These are phyloP conservation scores for Ramalina intermedia DNA, from an alignment of 495 filamentous ascomycete species.

Conservation along the genomic window DNA sequence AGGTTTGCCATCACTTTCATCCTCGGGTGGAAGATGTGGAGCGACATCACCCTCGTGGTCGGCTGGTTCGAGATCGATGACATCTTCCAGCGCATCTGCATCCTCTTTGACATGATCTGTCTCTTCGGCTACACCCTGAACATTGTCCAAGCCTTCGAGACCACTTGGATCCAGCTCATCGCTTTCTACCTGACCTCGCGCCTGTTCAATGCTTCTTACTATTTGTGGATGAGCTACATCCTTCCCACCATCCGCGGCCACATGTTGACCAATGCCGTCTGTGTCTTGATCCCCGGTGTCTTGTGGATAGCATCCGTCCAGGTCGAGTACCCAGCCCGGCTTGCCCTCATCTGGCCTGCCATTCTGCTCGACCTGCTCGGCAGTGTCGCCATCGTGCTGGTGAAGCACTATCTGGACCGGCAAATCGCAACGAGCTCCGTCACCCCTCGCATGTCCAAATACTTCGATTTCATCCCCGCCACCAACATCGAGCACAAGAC, in stretches of 20 bases:
- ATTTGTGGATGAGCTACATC: constrained; percentile 25
- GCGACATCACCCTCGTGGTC: constrained; percentile 34
- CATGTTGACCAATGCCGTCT: constrained; percentile 31
- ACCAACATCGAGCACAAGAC: constrained; percentile 47
- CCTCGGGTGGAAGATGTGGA: constrained; percentile 47
- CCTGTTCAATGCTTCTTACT: constrained; percentile 32
- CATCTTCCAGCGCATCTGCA: constrained; percentile 34
- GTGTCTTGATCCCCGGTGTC: constrained; percentile 24
- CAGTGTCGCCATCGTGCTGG: background rate
- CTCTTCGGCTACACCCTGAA: constrained; percentile 44
- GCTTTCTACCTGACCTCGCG: constrained; percentile 40
- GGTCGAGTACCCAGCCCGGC: constrained; percentile 27
- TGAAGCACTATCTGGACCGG: constrained; percentile 1
- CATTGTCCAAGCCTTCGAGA: constrained; percentile 34
- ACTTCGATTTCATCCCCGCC: constrained; percentile 44
- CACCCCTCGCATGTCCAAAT: constrained; percentile 11
- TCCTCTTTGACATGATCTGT: constrained; percentile 40
- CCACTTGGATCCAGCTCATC: constrained; percentile 37
- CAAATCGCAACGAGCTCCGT: constrained; percentile 9
- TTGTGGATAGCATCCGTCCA: constrained; percentile 42
- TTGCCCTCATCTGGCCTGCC: constrained; percentile 34
- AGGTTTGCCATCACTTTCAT: constrained; percentile 40
- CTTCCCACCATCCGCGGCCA: constrained; percentile 38
- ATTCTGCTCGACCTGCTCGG: constrained; percentile 31
- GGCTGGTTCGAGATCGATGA: constrained; percentile 47